Percentiles rank a stretch among this genome's conserved stretches.
phyloP scores from a whole-genome alignment of 352 stramenopile species.

The Pythium sp. region DNA sequence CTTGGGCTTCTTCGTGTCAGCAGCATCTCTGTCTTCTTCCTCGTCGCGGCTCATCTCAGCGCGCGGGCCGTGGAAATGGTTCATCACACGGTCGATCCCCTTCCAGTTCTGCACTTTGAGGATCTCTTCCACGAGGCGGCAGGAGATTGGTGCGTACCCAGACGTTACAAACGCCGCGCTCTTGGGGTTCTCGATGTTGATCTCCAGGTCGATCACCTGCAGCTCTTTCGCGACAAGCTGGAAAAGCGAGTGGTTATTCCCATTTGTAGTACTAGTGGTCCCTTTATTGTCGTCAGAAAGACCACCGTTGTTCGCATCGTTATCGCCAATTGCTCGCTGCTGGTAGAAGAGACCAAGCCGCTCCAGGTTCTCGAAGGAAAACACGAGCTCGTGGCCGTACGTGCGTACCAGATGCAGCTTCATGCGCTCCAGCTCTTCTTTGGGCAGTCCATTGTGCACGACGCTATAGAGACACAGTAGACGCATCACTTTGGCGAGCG shows the following conservation, averaged over 20 bases:
- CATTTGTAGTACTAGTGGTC: neutral
- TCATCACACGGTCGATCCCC: conserved; percentile 46
- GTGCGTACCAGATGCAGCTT: conserved; percentile 61
- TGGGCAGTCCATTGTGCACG: conserved; percentile 40
- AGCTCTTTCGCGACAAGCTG: conserved; percentile 29
- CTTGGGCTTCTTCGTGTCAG: conserved; percentile 10
- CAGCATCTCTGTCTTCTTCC: conserved; percentile 1
- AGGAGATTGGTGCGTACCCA: conserved; percentile 69
- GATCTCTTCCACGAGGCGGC: conserved; percentile 65
- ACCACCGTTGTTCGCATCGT: neutral
- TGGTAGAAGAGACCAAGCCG: conserved; percentile 48
- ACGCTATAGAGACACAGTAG: conserved; percentile 66
- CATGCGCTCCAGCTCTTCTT: conserved; percentile 33
- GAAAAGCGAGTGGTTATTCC: conserved; percentile 23
- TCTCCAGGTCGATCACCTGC: conserved; percentile 50
- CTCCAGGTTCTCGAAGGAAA: conserved; percentile 66
- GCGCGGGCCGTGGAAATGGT: conserved; percentile 43
- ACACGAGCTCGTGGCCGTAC: conserved; percentile 73
- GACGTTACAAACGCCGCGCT: conserved; percentile 68
- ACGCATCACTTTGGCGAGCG: conserved; percentile 49
- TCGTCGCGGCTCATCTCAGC: conserved; percentile 42
- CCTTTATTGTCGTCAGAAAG: neutral
- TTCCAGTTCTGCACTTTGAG: conserved; percentile 49
- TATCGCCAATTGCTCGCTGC: neutral
- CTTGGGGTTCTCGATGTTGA: conserved; percentile 51